Conservation (phyloP, 805 yeast species). For the Hanseniaspora singularis region DNA sequence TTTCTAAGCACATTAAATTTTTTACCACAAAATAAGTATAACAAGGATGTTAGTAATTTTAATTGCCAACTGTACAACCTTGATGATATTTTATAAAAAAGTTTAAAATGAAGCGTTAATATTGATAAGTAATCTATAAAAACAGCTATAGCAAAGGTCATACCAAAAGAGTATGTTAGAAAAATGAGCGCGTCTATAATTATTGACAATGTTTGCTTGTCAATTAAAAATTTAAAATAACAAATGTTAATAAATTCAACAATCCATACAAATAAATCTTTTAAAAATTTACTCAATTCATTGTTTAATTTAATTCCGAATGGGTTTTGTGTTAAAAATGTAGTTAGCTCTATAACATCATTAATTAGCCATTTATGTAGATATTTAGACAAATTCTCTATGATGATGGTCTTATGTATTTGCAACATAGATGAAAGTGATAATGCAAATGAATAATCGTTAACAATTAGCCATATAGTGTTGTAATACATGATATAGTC, state of each 20-base stretch:
- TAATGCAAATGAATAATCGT: conserved; percentile 69
- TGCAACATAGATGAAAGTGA: conserved; percentile 40
- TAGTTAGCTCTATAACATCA: conserved; percentile 38
- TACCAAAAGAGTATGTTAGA: conserved; percentile 42
- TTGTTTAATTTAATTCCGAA: conserved; percentile 87
- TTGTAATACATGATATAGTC: conserved; percentile 73
- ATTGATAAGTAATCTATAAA: conserved; percentile 52
- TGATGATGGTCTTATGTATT: conserved; percentile 31
- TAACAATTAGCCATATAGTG: conserved; percentile 72
- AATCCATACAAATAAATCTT: conserved; percentile 79
- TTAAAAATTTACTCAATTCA: conserved; percentile 73
- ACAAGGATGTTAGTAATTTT: conserved; percentile 54
- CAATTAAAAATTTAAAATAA: conserved; percentile 25
- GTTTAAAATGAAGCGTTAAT: conserved; percentile 56
- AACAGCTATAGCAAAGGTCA: conserved; percentile 57
- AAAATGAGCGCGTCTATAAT: conserved; percentile 27
- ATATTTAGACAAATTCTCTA: conserved; percentile 27
- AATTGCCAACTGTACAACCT: conserved; percentile 69
- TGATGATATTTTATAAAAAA: conserved; percentile 70
- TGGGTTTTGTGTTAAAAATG: conserved; percentile 78
- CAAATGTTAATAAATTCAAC: conserved; percentile 48
- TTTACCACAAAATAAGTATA: conserved; percentile 78
- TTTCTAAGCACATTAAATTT: conserved; percentile 73
- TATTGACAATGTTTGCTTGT: conserved; percentile 22
- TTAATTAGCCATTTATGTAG: conserved; percentile 27